Evolutionary conservation across 106 monocot genomes (phyloP).

Genomic region (Platanthera zijinensis): DNA sequence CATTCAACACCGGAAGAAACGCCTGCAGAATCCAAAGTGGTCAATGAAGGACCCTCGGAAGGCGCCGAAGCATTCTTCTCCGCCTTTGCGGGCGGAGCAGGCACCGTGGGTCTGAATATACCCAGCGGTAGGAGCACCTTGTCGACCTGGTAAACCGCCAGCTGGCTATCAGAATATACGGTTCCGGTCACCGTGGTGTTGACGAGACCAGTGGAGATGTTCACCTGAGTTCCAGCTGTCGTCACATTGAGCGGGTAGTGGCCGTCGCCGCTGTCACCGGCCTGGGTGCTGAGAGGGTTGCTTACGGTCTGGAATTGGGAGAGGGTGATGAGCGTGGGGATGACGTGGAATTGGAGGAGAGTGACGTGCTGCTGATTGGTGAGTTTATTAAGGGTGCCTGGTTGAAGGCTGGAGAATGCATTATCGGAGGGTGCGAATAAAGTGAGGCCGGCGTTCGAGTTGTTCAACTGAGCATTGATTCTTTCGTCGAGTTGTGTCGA

Average conservation of each 20-base stretch:
- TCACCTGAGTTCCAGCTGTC: slow-evolving; percentile 36
- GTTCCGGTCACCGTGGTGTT: slow-evolving; percentile 35
- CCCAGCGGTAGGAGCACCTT: slow-evolving; percentile 45
- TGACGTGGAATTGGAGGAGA: slow-evolving; percentile 47
- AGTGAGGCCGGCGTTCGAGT: slow-evolving; percentile 42
- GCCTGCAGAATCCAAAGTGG: neutral
- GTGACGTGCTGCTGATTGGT: slow-evolving; percentile 29
- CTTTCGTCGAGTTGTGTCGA: slow-evolving; percentile 33
- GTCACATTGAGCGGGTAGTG: slow-evolving; percentile 61
- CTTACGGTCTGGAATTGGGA: slow-evolving; percentile 43
- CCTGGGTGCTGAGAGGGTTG: slow-evolving; percentile 74
- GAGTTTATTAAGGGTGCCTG: slow-evolving; percentile 50
- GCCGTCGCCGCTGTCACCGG: slow-evolving; percentile 35
- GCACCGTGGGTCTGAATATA: slow-evolving; percentile 31
- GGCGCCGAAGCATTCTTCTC: neutral
- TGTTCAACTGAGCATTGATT: slow-evolving; percentile 56
- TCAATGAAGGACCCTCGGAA: neutral
- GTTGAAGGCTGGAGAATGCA: slow-evolving; percentile 54
- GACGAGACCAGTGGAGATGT: slow-evolving; percentile 41
- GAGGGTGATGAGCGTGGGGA: slow-evolving; percentile 35
- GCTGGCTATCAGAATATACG: slow-evolving; percentile 27
- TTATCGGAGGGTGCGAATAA: slow-evolving; percentile 73
- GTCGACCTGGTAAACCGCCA: slow-evolving; percentile 58
- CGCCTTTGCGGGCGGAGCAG: slow-evolving; percentile 15
- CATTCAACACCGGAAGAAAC: neutral